phyloP scores from a whole-genome alignment of 2,329 filamentous ascomycete species.

The Penicillium sp. region DNA sequence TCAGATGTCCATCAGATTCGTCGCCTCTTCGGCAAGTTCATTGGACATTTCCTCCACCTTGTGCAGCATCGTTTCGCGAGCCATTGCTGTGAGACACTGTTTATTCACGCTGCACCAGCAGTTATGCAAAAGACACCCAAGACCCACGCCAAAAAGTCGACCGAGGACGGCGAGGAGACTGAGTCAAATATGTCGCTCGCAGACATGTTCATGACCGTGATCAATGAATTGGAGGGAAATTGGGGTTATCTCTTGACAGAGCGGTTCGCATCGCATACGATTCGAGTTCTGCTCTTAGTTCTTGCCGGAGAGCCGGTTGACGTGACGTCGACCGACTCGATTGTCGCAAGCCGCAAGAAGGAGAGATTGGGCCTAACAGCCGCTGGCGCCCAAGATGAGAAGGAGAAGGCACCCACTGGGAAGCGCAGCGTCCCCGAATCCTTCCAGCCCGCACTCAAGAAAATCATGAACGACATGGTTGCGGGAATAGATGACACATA shows the following conservation, averaged over 20 bases:
- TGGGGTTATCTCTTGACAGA: conserved; percentile 83
- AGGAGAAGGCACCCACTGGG: conserved; percentile 50
- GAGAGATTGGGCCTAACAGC: conserved; percentile 69
- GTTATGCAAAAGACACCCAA: conserved; percentile 69
- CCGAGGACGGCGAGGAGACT: conserved; percentile 42
- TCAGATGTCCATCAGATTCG: conserved; percentile 80
- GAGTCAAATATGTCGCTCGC: conserved; percentile 68
- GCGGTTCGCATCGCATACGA: conserved; percentile 82
- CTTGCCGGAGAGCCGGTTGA: conserved; percentile 79
- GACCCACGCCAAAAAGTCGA: conserved; percentile 44
- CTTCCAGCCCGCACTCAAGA: conserved; percentile 73
- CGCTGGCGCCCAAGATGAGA: conserved; percentile 48
- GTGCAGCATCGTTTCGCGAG: conserved; percentile 95
- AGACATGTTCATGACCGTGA: conserved; percentile 74
- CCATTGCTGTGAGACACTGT: conserved; percentile 93
- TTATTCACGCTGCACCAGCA: conserved; percentile 74
- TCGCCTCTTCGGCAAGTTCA: conserved; percentile 79
- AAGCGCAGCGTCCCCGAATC: conserved; percentile 67
- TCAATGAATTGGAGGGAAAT: conserved; percentile 84
- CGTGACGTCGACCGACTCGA: conserved; percentile 63
- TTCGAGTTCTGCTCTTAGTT: conserved; percentile 81
- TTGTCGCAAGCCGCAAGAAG: conserved; percentile 91
- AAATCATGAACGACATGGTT: conserved; percentile 76
- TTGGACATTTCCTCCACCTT: conserved; percentile 80
- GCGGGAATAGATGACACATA: conserved; percentile 73